Evolutionary conservation across 2,329 filamentous ascomycete genomes (phyloP).

Genomic region (Trichoderma atrobrunneum): DNA sequence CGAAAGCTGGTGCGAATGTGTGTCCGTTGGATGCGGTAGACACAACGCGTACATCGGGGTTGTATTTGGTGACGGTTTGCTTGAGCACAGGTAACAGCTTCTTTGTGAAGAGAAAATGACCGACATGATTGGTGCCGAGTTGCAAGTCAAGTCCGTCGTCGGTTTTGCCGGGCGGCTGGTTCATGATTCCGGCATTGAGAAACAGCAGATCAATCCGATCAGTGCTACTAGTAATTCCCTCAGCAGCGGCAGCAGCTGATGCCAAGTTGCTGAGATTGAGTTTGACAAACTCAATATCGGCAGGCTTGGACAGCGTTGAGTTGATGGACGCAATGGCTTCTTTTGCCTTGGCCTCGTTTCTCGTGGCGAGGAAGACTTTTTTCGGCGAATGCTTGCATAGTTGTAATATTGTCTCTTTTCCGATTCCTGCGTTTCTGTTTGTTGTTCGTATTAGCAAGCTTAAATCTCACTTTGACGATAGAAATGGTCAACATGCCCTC

Average conservation of each 20-base stretch:
- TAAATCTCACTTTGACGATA: background rate
- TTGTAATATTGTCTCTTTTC: slow-evolving; percentile 28
- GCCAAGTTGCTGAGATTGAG: slow-evolving; percentile 3
- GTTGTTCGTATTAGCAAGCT: background rate
- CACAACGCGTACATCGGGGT: slow-evolving; percentile 26
- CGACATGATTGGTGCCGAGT: slow-evolving; percentile 46
- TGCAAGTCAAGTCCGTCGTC: slow-evolving; percentile 48
- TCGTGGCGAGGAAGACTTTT: slow-evolving; percentile 54
- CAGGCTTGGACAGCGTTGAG: slow-evolving; percentile 34
- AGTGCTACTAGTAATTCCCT: background rate
- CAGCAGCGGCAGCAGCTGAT: background rate
- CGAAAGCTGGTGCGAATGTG: slow-evolving; percentile 29
- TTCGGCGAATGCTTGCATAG: slow-evolving; percentile 43
- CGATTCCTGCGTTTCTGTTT: slow-evolving; percentile 37
- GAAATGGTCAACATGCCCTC: slow-evolving; percentile 35
- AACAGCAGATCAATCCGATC: slow-evolving; percentile 43
- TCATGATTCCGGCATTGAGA: slow-evolving; percentile 48
- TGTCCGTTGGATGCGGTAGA: slow-evolving; percentile 31
- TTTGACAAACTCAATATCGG: slow-evolving; percentile 31
- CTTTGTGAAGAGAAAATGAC: background rate
- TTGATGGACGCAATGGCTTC: slow-evolving; percentile 38
- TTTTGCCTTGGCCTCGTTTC: slow-evolving; percentile 42
- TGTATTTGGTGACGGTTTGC: background rate
- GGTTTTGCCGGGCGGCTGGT: slow-evolving; percentile 35
- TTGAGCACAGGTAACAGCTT: slow-evolving; percentile 5